phyloP scores from a whole-genome alignment of 1,139 yeast species.

The Taphrina pruni region DNA sequence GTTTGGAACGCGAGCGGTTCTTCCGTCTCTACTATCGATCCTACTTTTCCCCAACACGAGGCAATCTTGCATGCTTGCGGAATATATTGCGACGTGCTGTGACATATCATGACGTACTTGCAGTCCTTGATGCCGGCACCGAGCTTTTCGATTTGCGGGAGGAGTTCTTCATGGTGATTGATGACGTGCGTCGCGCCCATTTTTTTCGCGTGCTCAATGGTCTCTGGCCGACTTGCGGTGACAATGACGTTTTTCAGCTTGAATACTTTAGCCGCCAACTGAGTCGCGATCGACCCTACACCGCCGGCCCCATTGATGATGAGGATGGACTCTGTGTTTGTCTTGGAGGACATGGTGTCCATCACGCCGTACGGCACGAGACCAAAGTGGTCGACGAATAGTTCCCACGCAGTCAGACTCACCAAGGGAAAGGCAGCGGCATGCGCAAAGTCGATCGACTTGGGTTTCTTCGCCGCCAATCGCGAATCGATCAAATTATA shows the following conservation, averaged over 20 bases:
- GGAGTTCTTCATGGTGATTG: constrained; percentile 25
- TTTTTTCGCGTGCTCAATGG: constrained; percentile 23
- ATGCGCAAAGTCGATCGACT: constrained; percentile 8
- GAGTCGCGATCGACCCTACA: constrained; percentile 25
- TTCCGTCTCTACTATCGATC: constrained; percentile 32
- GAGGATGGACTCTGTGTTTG: constrained; percentile 25
- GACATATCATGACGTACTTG: constrained; percentile 24
- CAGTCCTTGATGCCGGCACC: constrained; percentile 7
- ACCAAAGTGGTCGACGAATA: constrained; percentile 28
- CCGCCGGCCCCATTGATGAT: constrained; percentile 37
- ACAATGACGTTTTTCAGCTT: constrained; percentile 17
- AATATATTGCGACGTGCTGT: constrained; percentile 17
- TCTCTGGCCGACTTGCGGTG: constrained; percentile 27
- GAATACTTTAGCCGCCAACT: constrained; percentile 16
- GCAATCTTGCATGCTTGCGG: constrained; percentile 27
- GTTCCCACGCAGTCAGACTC: constrained; percentile 36
- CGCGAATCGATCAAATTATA: constrained; percentile 17
- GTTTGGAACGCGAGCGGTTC: constrained; percentile 16
- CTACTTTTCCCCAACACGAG: constrained; percentile 30
- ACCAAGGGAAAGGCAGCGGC: constrained; percentile 31
- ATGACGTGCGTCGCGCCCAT: constrained; percentile 35
- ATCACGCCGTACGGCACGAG: constrained; percentile 23
- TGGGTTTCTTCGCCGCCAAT: constrained; percentile 22
- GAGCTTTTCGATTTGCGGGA: constrained; percentile 13
- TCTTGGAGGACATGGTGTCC: constrained; percentile 15